Conservation (phyloP, 176 grass and related monocot species). For the Oryza coarctata region DNA sequence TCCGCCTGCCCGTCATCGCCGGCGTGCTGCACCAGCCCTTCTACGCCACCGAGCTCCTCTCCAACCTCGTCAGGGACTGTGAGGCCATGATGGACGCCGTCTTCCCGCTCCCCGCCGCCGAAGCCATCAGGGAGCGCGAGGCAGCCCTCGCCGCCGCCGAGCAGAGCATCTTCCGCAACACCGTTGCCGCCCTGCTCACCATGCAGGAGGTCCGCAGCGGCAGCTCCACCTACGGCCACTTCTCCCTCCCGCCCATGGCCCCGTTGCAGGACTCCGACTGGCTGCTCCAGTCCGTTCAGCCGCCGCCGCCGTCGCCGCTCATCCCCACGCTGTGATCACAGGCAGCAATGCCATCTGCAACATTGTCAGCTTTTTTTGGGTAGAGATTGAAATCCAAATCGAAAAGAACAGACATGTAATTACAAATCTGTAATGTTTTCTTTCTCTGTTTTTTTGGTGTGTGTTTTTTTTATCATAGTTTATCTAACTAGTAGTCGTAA, state of each 20-base stretch:
- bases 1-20: constrained; percentile 76
- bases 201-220: constrained; percentile 87
- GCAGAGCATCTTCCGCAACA: constrained; percentile 75
- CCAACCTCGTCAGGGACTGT: constrained; percentile 68
- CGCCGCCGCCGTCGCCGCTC: constrained; percentile 24
- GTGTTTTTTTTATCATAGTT: not conserved
- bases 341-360: too few relatives aligned
- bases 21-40: constrained; percentile 76
- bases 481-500: constrained; percentile 5
- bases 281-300: constrained; percentile 46
- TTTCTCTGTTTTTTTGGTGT: not conserved
- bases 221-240: constrained; percentile 78
- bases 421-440: not conserved
- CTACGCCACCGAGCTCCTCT: constrained; percentile 82
- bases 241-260: constrained; percentile 77
- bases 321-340: constrained; percentile 45
- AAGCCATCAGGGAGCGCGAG: not conserved
- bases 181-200: constrained; percentile 69
- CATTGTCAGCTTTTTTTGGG: not conserved
- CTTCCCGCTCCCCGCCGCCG: constrained; percentile 34
- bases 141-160: constrained; percentile 37
- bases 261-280: constrained; percentile 55
- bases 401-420: constrained; percentile 21
- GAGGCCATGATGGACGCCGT: constrained; percentile 70
- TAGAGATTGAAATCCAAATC: not conserved